Conservation (phyloP, 2,329 filamentous ascomycete species). For the Graphilbum ipis-grandicollis region DNA sequence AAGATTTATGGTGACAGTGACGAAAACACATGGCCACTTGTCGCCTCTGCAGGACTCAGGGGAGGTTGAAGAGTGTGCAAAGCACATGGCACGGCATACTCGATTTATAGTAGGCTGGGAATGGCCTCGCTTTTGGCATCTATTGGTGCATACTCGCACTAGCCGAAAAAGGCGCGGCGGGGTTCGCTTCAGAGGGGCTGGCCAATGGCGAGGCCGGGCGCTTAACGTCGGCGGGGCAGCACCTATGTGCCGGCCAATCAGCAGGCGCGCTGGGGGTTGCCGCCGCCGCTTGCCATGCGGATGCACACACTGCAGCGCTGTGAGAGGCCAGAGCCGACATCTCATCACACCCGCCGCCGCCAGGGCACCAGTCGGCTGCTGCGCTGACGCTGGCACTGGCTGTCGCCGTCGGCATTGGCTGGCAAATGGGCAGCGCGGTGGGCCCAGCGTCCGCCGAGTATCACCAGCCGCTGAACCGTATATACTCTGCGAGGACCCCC, state of each 20-base stretch:
- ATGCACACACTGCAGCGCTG: too few relatives aligned
- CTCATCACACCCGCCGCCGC: not conserved
- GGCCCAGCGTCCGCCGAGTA: constrained; percentile 5
- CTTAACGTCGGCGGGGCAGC: constrained; percentile 15
- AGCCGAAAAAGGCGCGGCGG: too few relatives aligned
- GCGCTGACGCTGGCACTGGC: not conserved
- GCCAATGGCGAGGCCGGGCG: constrained; percentile 7
- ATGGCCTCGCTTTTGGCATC: too few relatives aligned
- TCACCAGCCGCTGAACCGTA: constrained; percentile 8
- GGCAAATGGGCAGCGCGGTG: not conserved
- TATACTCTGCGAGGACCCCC: not conserved
- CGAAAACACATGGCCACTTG: too few relatives aligned
- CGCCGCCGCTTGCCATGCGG: constrained; percentile 12
- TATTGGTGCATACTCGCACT: too few relatives aligned
- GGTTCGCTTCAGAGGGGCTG: too few relatives aligned
- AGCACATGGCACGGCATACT: too few relatives aligned
- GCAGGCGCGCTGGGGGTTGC: constrained; percentile 9
- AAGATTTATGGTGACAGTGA: too few relatives aligned
- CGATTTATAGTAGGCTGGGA: too few relatives aligned
- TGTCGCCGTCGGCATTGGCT: not conserved
- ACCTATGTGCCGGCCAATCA: constrained; percentile 24
- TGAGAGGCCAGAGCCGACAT: not conserved
- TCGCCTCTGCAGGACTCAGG: too few relatives aligned
- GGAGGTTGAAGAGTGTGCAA: too few relatives aligned
- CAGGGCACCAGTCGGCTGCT: too few relatives aligned